These are phyloP conservation scores for Penicillium concentricum DNA, from an alignment of 2,329 filamentous ascomycete species.

Conservation along the genomic window DNA sequence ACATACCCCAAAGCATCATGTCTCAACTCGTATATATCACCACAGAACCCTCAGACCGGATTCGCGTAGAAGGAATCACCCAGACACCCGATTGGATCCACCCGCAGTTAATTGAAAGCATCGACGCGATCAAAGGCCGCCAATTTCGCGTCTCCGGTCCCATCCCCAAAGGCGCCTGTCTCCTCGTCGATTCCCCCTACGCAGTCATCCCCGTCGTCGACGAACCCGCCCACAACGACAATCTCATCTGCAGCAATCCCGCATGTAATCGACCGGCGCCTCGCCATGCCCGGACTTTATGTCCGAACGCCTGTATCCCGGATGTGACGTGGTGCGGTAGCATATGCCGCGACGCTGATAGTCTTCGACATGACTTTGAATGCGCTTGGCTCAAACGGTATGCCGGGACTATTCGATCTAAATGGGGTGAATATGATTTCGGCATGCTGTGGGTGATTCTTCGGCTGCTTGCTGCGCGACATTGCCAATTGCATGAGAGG, in stretches of 20 bases:
- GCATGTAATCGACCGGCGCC: constrained; percentile 25
- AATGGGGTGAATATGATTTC: constrained; percentile 34
- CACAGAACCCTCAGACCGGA: constrained; percentile 9
- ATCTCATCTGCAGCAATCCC: constrained; percentile 32
- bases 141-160: constrained; percentile 27
- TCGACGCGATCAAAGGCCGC: constrained; percentile 32
- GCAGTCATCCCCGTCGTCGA: constrained; percentile 34
- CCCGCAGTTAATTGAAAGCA: constrained; percentile 27
- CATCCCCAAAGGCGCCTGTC: constrained; percentile 26
- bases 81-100: constrained; percentile 28
- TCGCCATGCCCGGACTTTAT: constrained; percentile 10
- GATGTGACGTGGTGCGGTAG: constrained; percentile 32
- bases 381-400: constrained; percentile 32
- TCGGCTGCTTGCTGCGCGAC: constrained; percentile 28
- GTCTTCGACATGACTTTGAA: constrained; percentile 29
- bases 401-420: constrained; percentile 22
- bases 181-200: constrained; percentile 33
- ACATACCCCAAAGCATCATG: constrained; percentile 11
- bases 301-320: constrained; percentile 23
- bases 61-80: constrained; percentile 10
- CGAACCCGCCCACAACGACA: constrained; percentile 21
- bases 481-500: background rate
- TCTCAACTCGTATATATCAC: constrained; percentile 22
- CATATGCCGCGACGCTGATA: constrained; percentile 23
- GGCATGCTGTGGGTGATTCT: constrained; percentile 38